Evolutionary conservation across 768 basidiomycete species (phyloP), one percentile per base, ranked within the genome.

Genomic region (Vishniacozyma victoriae): DNA sequence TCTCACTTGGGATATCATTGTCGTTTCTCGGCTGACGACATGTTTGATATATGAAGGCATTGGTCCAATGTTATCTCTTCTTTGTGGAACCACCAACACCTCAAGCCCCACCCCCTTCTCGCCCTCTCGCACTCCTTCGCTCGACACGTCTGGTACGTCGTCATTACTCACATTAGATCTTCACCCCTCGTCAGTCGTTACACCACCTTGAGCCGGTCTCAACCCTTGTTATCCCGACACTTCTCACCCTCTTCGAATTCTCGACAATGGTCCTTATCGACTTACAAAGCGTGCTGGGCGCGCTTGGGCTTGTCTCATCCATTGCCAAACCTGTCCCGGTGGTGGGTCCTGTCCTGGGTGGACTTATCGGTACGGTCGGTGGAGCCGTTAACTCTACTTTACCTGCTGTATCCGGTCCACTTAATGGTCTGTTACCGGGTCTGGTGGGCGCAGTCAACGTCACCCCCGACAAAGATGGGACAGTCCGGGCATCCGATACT

Each of bases 191-290:
- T n/a, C n/a, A n/a, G n/a, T n/a, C n/a, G n/a, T n/a, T n/a, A n/a
- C n/a, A n/a, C n/a, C n/a, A n/a, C n/a, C n/a, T n/a, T n/a, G n/a
- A n/a, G 14, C 39, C n/a, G 20, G 16, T 13, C 20, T n/a, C 38
- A 20, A 5, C 43, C 46, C 51, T 26, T 29, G 16, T n/a, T 23
- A 23, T 4, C 7, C 26, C 35, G 35, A 23, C 3, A 36, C 20
- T 39, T 11, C 27, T 26, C 18, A 23, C 19, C 15, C n/a, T 14
- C 5, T 5, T 15, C 20, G 35, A 51, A 45, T n/a, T n/a, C n/a
- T n/a, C n/a, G n/a, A n/a, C n/a, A 23, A 62, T 62, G 60, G 54
- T 56, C 4, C 50, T 61, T 20, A 53, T 62, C 48, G 54, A 62
- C 41, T 45, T 62, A 2, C 54, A 55, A 46, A 57, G 53, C 41